These are phyloP conservation scores for Termitomyces sp. DNA, from an alignment of 768 basidiomycete genomes.

Conservation along the genomic window DNA sequence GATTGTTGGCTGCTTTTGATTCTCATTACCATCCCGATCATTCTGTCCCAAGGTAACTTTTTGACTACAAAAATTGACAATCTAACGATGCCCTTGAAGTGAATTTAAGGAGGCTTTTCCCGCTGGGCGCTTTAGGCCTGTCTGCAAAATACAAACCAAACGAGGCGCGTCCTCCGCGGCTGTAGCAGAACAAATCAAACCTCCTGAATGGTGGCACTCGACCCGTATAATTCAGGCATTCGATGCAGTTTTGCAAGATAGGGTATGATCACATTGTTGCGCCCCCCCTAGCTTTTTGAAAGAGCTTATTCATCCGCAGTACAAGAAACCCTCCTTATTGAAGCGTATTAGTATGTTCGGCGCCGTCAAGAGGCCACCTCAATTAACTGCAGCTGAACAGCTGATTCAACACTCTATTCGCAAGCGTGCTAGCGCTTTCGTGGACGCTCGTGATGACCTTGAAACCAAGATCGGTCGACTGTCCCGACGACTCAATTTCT, in stretches of 20 bases:
- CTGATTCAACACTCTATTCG: conserved; percentile 85
- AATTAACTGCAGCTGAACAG: conserved; percentile 77
- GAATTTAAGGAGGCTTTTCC: conserved; percentile 97
- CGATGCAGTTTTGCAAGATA: conserved; percentile 81
- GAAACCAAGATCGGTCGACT: conserved; percentile 91
- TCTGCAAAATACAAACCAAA: conserved; percentile 88
- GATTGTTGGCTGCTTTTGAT: conserved; percentile 73
- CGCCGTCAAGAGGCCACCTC: conserved; percentile 61
- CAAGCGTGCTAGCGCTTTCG: conserved; percentile 90
- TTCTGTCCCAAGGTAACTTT: conserved; percentile 59
- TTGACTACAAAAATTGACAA: neutral
- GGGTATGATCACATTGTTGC: conserved; percentile 36
- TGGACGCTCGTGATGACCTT: conserved; percentile 89
- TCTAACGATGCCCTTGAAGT: conserved; percentile 30
- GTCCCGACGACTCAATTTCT: conserved; percentile 80
- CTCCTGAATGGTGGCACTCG: conserved; percentile 94
- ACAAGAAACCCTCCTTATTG: conserved; percentile 84
- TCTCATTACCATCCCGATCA: conserved; percentile 89
- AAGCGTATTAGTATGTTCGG: conserved; percentile 82
- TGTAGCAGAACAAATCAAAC: conserved; percentile 84
- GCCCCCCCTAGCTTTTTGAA: neutral
- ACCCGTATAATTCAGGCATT: conserved; percentile 89
- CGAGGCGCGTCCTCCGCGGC: conserved; percentile 72
- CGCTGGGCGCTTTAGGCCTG: conserved; percentile 83
- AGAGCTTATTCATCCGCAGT: conserved; percentile 35